Percentiles rank a stretch among this genome's conserved stretches.
Evolutionary conservation across 768 basidiomycete genomes (phyloP).

Genomic region (Coprinellus aureogranulatus): DNA sequence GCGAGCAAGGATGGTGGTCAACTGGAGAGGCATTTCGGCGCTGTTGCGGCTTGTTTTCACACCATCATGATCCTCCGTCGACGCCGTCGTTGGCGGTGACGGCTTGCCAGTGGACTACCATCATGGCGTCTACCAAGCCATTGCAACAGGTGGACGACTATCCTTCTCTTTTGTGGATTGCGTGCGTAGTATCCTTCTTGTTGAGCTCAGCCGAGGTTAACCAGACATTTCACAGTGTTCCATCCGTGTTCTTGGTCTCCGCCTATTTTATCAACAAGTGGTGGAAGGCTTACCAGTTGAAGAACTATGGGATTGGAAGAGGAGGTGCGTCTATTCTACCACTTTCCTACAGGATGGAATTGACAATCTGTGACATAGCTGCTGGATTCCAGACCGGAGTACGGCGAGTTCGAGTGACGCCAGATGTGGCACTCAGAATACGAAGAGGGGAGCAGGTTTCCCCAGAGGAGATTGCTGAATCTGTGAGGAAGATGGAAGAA

Average conservation of each 20-base stretch:
- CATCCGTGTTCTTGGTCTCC: constrained; percentile 42
- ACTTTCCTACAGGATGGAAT: neutral
- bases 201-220: constrained; percentile 1
- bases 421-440: constrained; percentile 53
- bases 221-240: constrained; percentile 31
- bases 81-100: neutral
- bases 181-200: constrained; percentile 31
- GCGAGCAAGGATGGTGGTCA: constrained; percentile 40
- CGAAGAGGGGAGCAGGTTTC: constrained; percentile 51
- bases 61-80: constrained; percentile 1
- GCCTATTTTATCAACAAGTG: constrained; percentile 48
- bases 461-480: constrained; percentile 50
- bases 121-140: constrained; percentile 5
- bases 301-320: constrained; percentile 53
- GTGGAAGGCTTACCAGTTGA: constrained; percentile 45
- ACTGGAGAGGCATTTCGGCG: constrained; percentile 27
- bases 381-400: constrained; percentile 58
- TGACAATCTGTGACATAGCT: constrained; percentile 34
- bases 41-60: neutral
- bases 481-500: constrained; percentile 41
- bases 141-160: constrained; percentile 25
- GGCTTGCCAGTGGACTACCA: neutral
- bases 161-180: constrained; percentile 45
- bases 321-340: constrained; percentile 37
- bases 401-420: constrained; percentile 47